A percentile compares a stretch with the other conserved stretches of the same genome.
phyloP scores from a whole-genome alignment of 345 rosid genomes.

The Citropsis articulata region DNA sequence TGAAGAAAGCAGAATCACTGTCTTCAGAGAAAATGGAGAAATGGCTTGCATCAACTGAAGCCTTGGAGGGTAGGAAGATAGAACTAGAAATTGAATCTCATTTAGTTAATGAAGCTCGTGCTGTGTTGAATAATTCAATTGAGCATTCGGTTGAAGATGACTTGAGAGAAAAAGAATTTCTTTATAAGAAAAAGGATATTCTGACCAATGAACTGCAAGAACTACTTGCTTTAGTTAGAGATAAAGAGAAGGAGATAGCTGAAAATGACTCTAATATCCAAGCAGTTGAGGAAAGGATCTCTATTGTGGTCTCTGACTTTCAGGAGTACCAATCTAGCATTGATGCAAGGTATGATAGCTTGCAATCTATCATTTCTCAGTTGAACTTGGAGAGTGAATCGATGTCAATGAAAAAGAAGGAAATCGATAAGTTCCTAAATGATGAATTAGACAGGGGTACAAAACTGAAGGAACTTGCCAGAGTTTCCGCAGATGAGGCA shows the following conservation, averaged over 20 bases:
- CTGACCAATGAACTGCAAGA: slow-evolving; percentile 54
- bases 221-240: slow-evolving; percentile 64
- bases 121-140: slow-evolving; percentile 39
- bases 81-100: slow-evolving; percentile 63
- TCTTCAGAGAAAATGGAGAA: slow-evolving; percentile 46
- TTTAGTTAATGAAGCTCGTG: slow-evolving; percentile 53
- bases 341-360: slow-evolving; percentile 37
- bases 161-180: slow-evolving; percentile 46
- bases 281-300: slow-evolving; percentile 57
- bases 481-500: slow-evolving; percentile 62
- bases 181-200: slow-evolving; percentile 44
- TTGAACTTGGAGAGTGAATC: slow-evolving; percentile 47
- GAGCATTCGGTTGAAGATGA: slow-evolving; percentile 56
- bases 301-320: slow-evolving; percentile 49
- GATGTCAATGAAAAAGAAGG: slow-evolving; percentile 51
- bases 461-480: slow-evolving; percentile 64
- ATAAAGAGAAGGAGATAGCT: slow-evolving; percentile 64
- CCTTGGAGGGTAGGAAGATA: slow-evolving; percentile 58
- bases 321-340: slow-evolving; percentile 53
- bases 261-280: slow-evolving; percentile 55
- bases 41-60: slow-evolving; percentile 64
- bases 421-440: slow-evolving; percentile 40
- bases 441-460: slow-evolving; percentile 54
- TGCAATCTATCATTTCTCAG: slow-evolving; percentile 46
- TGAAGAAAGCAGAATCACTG: slow-evolving; percentile 40